phyloP scores from a whole-genome alignment of 2,329 filamentous ascomycete genomes.

The Neocatenulostroma microsporum region DNA sequence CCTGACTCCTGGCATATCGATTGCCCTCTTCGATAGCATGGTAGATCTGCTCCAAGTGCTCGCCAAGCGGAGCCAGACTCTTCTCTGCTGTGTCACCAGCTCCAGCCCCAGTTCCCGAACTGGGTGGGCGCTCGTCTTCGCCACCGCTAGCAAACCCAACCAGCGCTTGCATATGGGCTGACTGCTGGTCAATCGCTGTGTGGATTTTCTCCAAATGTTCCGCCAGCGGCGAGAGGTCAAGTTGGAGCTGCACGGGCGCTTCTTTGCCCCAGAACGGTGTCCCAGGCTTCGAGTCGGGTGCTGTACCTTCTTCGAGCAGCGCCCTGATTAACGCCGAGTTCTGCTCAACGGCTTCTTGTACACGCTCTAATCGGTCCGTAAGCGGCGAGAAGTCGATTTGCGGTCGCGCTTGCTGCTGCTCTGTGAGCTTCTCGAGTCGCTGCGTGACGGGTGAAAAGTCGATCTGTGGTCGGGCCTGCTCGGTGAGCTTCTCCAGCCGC shows the following conservation, averaged over 20 bases:
- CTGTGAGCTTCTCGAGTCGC: background rate
- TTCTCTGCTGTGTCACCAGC: slow-evolving; percentile 5
- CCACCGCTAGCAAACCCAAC: slow-evolving; percentile 11
- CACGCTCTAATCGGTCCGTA: slow-evolving; percentile 15
- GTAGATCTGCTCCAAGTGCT: slow-evolving; percentile 15
- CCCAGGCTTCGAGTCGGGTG: slow-evolving; percentile 7
- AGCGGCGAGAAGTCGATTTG: slow-evolving; percentile 19
- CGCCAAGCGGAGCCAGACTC: slow-evolving; percentile 10
- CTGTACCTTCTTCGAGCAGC: slow-evolving; percentile 15
- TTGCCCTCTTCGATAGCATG: slow-evolving; percentile 17
- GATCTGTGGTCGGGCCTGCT: slow-evolving; percentile 1
- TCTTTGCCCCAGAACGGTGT: slow-evolving; percentile 11
- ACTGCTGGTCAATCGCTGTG: slow-evolving; percentile 12
- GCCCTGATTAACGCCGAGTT: slow-evolving; percentile 19
- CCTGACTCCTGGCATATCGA: slow-evolving; percentile 3
- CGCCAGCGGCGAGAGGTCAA: slow-evolving; percentile 10
- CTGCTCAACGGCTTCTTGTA: slow-evolving; percentile 22
- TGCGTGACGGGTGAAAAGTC: slow-evolving; percentile 16
- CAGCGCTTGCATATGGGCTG: slow-evolving; percentile 11
- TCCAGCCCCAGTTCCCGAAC: background rate
- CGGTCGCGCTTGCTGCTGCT: background rate
- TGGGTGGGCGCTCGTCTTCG: background rate
- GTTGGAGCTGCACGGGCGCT: slow-evolving; percentile 1
- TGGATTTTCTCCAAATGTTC: slow-evolving; percentile 13
- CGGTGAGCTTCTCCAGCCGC: background rate